Base-by-base conservation (phyloP, 2,329 filamentous ascomycete genomes). In the Capronia coronata region DNA sequence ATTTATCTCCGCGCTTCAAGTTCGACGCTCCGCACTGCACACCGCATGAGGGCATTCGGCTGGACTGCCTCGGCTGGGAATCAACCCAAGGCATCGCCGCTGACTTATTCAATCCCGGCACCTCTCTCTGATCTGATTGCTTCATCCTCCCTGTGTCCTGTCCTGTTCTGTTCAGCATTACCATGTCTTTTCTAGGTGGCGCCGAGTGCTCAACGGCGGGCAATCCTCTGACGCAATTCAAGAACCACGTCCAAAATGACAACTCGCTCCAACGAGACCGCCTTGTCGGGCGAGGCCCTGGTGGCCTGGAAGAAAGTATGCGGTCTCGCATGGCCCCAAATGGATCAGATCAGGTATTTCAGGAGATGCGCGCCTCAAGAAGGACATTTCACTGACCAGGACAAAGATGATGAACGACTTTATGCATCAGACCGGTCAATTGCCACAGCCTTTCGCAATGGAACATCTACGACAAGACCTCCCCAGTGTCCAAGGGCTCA, bases 181-280 rank as follows among this genome's bases (percentile, higher is more conserved):
- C 55, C 59, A 97, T 98, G 91, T 96, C 91, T 48, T 97, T 98
- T 69, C 79, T 97, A 63, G 87, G 88, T 71, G 90, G 91, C 62
- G 86, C 91, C 62, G 93, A 97, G 74, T 98, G 93, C 77, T 97
- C 91, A 49, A 94, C 93, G 55, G 89, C 87, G 58, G 88, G 85
- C 64, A 98, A 98, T 70, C 93, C 94, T 50, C 82, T 98, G 63
- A 91, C 87, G 66, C 93, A 97, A 75, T 94, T 98, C 68, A 88
- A 90, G 58, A 98, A 98, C 71, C 90, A 96, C 69, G 87, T 93
- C 49, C 87, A 94, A 65, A 88, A 94, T 77, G 93, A 98, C 74
- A 94, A 90, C 71, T 93, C 87, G 50, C 75, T 97, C 50, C 93
- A 97, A 71, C 79, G 90, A 63, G 93, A 98, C 69, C 82, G 93